phyloP scores from a whole-genome alignment of 441 rosid genomes.

The Aleurites moluccanus region DNA sequence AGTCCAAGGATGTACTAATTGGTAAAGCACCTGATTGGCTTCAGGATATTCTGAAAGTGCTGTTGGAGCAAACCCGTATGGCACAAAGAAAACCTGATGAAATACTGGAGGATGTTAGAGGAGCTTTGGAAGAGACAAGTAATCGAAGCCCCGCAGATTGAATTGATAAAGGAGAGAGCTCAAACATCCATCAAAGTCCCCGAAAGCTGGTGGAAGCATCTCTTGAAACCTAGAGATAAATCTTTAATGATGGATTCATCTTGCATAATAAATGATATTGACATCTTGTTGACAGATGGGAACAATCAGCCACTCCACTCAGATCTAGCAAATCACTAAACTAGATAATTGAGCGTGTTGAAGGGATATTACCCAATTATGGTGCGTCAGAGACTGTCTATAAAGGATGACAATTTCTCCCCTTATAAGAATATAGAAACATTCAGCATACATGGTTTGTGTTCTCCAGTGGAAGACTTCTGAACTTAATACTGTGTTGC shows the following conservation, averaged over 20 bases:
- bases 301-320: conserved; percentile 26
- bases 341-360: conserved; percentile 61
- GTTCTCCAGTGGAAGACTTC: conserved; percentile 81
- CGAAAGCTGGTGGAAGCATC: conserved; percentile 29
- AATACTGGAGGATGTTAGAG: conserved; percentile 61
- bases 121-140: conserved; percentile 48
- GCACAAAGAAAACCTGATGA: conserved; percentile 46
- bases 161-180: conserved; percentile 22
- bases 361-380: conserved; percentile 43
- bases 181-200: conserved; percentile 18
- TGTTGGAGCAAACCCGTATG: conserved; percentile 48
- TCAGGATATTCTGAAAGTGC: conserved; percentile 46
- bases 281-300: conserved; percentile 26
- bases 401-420: conserved; percentile 36
- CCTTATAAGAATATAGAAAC: conserved; percentile 39
- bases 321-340: conserved; percentile 52
- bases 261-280: conserved; percentile 23
- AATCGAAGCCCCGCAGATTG: conserved; percentile 23
- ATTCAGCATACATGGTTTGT: conserved; percentile 57
- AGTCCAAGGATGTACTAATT: conserved; percentile 26
- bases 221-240: conserved; percentile 36
- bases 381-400: conserved; percentile 26
- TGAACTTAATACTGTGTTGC: conserved; percentile 55
- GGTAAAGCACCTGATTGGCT: conserved; percentile 51
- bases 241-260: conserved; percentile 27